Evolutionary conservation across 2,329 filamentous ascomycete genomes (phyloP).

Genomic region (Ciborinia camelliae): DNA sequence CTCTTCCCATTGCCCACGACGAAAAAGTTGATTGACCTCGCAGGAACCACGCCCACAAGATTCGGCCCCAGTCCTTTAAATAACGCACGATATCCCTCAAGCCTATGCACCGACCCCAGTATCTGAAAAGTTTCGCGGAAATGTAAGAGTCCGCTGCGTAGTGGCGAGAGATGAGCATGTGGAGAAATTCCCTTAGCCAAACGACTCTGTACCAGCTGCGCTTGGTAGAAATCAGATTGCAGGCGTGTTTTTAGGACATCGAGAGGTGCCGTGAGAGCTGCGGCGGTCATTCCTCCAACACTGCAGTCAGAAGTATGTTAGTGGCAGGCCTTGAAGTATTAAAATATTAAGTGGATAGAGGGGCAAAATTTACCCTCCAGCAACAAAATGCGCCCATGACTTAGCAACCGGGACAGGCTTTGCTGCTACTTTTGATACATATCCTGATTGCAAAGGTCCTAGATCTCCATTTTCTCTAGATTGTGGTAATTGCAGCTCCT

Average conservation of each 20-base stretch:
- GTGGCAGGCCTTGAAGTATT: background rate
- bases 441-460: slow-evolving; percentile 43
- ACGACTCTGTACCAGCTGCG: slow-evolving; percentile 68
- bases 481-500: slow-evolving; percentile 29
- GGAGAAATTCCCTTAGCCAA: slow-evolving; percentile 50
- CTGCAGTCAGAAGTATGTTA: slow-evolving; percentile 45
- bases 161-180: slow-evolving; percentile 57
- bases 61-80: slow-evolving; percentile 95
- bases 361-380: slow-evolving; percentile 67
- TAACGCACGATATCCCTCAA: slow-evolving; percentile 80
- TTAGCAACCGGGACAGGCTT: slow-evolving; percentile 55
- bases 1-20: slow-evolving; percentile 90
- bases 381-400: slow-evolving; percentile 89
- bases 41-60: slow-evolving; percentile 83
- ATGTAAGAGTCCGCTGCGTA: slow-evolving; percentile 67
- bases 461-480: slow-evolving; percentile 61
- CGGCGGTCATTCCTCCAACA: slow-evolving; percentile 83
- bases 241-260: slow-evolving; percentile 92
- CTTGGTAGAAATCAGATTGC: slow-evolving; percentile 92
- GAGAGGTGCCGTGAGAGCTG: slow-evolving; percentile 88
- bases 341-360: background rate
- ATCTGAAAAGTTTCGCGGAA: slow-evolving; percentile 85
- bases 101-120: slow-evolving; percentile 71
- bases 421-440: slow-evolving; percentile 40
- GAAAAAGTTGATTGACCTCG: slow-evolving; percentile 89